These are phyloP conservation scores for Turnera subulata DNA, from an alignment of 345 rosid genomes.

Conservation along the genomic window DNA sequence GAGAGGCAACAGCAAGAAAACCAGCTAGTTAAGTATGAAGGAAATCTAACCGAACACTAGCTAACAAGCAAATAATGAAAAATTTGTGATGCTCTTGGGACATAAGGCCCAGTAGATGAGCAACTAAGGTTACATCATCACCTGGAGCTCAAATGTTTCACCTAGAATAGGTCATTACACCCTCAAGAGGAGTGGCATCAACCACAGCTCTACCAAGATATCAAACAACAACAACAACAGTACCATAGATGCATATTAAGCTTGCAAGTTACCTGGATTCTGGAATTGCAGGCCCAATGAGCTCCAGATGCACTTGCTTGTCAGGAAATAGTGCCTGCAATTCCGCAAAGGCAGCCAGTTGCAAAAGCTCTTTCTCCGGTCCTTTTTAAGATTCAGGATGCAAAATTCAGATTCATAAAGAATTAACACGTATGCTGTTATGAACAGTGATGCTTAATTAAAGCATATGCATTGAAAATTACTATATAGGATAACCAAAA, in stretches of 20 bases:
- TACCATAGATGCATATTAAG: slow-evolving; percentile 7
- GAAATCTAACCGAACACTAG: no score
- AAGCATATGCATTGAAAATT: background rate
- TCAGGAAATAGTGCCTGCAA: slow-evolving; percentile 76
- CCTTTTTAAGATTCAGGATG: slow-evolving; percentile 46
- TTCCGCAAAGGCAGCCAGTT: slow-evolving; percentile 78
- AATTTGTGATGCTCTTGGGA: no score
- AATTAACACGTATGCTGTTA: background rate
- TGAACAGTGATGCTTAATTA: background rate
- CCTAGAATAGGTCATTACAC: no score
- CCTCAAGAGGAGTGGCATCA: no score
- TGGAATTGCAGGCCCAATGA: slow-evolving; percentile 88
- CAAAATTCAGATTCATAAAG: slow-evolving; percentile 1
- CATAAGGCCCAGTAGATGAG: no score
- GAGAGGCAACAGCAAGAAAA: background rate
- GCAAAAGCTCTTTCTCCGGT: slow-evolving; percentile 89
- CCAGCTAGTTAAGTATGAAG: no score
- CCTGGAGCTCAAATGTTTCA: background rate
- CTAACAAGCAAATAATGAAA: no score
- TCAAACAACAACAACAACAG: background rate
- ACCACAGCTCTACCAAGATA: background rate
- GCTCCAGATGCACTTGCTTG: slow-evolving; percentile 44
- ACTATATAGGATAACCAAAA: background rate
- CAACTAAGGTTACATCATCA: background rate
- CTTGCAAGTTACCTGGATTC: slow-evolving; percentile 42